Percentiles rank a stretch among this genome's conserved stretches.
phyloP scores from a whole-genome alignment of 1,284 basidiomycete genomes.

The Melampsora americana region DNA sequence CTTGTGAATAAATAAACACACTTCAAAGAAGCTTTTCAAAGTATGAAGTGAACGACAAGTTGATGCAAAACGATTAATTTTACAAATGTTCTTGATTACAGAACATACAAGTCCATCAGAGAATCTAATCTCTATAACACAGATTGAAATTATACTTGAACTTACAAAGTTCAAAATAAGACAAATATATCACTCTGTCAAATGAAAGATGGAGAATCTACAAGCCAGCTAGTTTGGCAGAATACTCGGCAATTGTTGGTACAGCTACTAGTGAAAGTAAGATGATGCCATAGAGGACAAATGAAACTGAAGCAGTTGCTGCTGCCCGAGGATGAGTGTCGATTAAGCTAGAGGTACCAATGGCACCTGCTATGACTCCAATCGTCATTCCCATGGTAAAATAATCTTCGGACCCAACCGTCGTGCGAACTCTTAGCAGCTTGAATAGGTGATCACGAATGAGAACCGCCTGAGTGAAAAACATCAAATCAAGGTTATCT shows the following conservation, averaged over 20 bases:
- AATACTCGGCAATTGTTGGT: slow-evolving; percentile 10
- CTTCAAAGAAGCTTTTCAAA: too few relatives aligned
- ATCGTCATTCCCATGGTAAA: slow-evolving; percentile 39
- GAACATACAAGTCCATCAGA: too few relatives aligned
- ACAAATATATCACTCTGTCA: too few relatives aligned
- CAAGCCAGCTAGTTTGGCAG: slow-evolving; percentile 9
- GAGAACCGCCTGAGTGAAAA: slow-evolving; percentile 19
- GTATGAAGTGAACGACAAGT: too few relatives aligned
- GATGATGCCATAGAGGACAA: slow-evolving; percentile 36
- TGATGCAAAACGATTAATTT: too few relatives aligned
- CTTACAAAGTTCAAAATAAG: too few relatives aligned
- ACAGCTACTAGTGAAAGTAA: slow-evolving; percentile 38
- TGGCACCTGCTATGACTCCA: slow-evolving; percentile 32
- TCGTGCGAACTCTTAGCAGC: slow-evolving; percentile 25
- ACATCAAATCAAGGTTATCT: too few relatives aligned
- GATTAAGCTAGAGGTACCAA: slow-evolving; percentile 37
- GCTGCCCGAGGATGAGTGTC: slow-evolving; percentile 21
- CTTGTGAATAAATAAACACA: too few relatives aligned
- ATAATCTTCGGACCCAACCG: slow-evolving; percentile 31
- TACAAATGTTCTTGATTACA: too few relatives aligned
- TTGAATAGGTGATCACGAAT: slow-evolving; percentile 36
- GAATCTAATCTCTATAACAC: too few relatives aligned
- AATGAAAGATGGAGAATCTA: too few relatives aligned
- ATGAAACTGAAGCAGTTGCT: slow-evolving; percentile 34
- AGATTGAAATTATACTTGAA: too few relatives aligned